phyloP scores from a whole-genome alignment of 164 flowering plant genomes.

The Platanus orientalis region DNA sequence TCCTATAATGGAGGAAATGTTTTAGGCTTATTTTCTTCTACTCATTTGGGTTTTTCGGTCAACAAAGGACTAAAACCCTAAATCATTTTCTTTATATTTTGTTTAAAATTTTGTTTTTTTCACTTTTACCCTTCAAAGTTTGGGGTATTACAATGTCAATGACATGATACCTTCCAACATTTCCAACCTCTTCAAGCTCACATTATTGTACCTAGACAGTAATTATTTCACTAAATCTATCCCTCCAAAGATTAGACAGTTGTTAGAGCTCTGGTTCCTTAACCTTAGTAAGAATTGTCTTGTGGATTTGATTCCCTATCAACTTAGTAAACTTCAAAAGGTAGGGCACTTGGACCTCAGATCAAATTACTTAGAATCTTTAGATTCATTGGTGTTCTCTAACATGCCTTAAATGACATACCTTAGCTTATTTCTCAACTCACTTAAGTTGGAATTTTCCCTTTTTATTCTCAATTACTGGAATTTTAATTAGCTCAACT shows the following conservation, averaged over 20 bases:
- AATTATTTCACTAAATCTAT: conserved; percentile 23
- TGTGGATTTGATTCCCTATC: conserved; percentile 33
- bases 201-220: conserved; percentile 30
- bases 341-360: conserved; percentile 29
- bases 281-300: conserved; percentile 26
- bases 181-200: conserved; percentile 28
- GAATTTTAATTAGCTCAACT: conserved; percentile 32
- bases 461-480: conserved; percentile 26
- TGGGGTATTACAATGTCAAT: too few species aligned
- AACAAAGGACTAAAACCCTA: too few species aligned
- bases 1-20: too few species aligned
- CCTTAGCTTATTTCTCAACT: conserved; percentile 25
- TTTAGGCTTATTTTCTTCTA: too few species aligned
- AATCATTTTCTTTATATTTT: too few species aligned
- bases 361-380: conserved; percentile 31
- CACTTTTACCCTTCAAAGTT: too few species aligned
- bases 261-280: conserved; percentile 22
- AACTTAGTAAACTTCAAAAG: conserved; percentile 32
- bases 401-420: conserved; percentile 28
- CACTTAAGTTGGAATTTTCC: conserved; percentile 25
- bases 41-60: too few species aligned
- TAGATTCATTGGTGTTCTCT: conserved; percentile 21
- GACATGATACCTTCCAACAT: conserved; percentile 29
- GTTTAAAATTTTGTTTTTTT: too few species aligned
- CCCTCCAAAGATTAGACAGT: conserved; percentile 28